Conservation (phyloP, 768 basidiomycete species). For the Cystoderma amianthinum region DNA sequence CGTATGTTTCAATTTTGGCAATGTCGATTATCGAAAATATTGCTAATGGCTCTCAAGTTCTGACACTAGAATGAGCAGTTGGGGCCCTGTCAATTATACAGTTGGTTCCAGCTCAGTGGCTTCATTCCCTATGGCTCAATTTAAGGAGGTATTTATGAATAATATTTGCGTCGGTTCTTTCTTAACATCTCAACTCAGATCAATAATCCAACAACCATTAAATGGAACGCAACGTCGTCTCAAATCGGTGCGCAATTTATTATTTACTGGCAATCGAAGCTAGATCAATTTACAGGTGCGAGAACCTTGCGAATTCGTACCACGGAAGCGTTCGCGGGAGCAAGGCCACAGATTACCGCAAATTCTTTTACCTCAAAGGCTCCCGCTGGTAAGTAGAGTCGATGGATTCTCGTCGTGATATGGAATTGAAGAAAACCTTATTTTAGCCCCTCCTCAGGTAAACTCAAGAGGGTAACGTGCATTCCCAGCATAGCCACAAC, state of each 20-base stretch:
- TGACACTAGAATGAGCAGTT: slow-evolving; percentile 37
- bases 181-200: slow-evolving; percentile 15
- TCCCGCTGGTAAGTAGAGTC: slow-evolving; percentile 22
- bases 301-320: slow-evolving; percentile 39
- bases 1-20: slow-evolving; percentile 21
- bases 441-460: slow-evolving; percentile 27
- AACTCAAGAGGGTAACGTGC: slow-evolving; percentile 35
- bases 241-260: slow-evolving; percentile 24
- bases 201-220: slow-evolving; percentile 36
- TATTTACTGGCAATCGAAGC: not conserved
- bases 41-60: slow-evolving; percentile 16
- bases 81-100: slow-evolving; percentile 40
- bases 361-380: slow-evolving; percentile 35
- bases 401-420: not conserved
- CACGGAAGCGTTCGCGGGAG: slow-evolving; percentile 39
- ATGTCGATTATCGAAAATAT: not conserved
- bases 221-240: slow-evolving; percentile 31
- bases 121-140: slow-evolving; percentile 47
- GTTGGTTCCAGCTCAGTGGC: slow-evolving; percentile 28
- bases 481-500: not conserved
- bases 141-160: slow-evolving; percentile 26
- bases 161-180: not conserved
- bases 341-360: slow-evolving; percentile 36
- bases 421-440: not conserved
- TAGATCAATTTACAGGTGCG: slow-evolving; percentile 20